A percentile compares a stretch with the other conserved stretches of the same genome.
These are phyloP conservation scores for Symmetrospora coprosmae DNA, from an alignment of 768 basidiomycete genomes.

Conservation along the genomic window DNA sequence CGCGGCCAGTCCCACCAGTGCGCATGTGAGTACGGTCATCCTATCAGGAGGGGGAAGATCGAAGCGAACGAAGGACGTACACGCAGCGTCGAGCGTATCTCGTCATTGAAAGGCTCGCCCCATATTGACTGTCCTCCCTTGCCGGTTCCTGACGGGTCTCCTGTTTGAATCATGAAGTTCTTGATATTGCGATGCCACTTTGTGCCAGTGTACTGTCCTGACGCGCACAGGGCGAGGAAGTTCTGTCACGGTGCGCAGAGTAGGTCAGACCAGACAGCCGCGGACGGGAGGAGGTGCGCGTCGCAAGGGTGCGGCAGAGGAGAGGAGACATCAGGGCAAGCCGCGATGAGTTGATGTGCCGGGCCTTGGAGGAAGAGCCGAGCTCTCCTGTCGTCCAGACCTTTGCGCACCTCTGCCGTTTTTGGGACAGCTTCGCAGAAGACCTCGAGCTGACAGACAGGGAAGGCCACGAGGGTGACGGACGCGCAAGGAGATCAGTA, in stretches of 20 bases:
- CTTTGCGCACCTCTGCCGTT: constrained; percentile 65
- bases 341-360: no score
- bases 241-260: no score
- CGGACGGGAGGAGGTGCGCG: no score
- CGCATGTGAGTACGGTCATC: no score
- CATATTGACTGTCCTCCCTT: constrained; percentile 96
- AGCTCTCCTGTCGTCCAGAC: constrained; percentile 3
- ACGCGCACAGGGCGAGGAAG: constrained; percentile 84
- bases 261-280: no score
- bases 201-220: constrained; percentile 40
- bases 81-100: constrained; percentile 85
- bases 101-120: constrained; percentile 81
- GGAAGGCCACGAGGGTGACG: not conserved
- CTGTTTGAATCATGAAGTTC: constrained; percentile 82
- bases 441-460: constrained; percentile 58
- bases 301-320: no score
- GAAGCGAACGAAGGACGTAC: constrained; percentile 39
- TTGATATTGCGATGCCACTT: constrained; percentile 57
- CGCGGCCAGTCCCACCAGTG: no score
- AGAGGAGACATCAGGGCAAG: no score
- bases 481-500: not conserved
- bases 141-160: constrained; percentile 74
- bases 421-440: constrained; percentile 96
- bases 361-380: constrained; percentile 21
- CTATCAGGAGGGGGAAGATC: no score